These are phyloP conservation scores for Boletus sensibilis DNA, from an alignment of 768 basidiomycete genomes.

Conservation along the genomic window DNA sequence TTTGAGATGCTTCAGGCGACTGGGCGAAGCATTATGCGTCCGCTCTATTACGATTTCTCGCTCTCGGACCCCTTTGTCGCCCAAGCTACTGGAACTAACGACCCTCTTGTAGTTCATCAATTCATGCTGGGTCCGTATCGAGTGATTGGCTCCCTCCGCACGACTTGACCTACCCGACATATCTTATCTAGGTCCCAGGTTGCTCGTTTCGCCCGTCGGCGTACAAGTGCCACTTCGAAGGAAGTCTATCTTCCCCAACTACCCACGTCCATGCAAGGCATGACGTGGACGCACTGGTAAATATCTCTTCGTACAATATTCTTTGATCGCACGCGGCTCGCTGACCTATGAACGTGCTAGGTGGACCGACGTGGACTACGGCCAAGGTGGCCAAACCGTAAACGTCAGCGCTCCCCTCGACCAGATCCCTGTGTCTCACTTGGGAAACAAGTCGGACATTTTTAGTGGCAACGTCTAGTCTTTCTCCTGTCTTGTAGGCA, in stretches of 20 bases:
- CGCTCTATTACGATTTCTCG: constrained; percentile 36
- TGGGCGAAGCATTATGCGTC: constrained; percentile 34
- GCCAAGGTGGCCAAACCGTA: constrained; percentile 1
- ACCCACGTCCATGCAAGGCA: constrained; percentile 10
- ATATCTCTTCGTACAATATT: background rate
- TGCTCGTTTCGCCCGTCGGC: constrained; percentile 37
- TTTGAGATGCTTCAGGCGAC: constrained; percentile 31
- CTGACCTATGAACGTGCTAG: constrained; percentile 11
- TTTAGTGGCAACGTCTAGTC: constrained; percentile 23
- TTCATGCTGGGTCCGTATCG: constrained; percentile 33
- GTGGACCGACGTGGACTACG: constrained; percentile 36
- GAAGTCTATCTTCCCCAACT: background rate
- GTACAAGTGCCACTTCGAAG: constrained; percentile 25
- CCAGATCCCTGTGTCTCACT: constrained; percentile 37
- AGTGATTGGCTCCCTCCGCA: background rate
- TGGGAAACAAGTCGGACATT: constrained; percentile 33
- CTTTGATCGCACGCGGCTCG: too few relatives aligned
- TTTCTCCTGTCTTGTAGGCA: background rate
- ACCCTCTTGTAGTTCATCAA: constrained; percentile 31
- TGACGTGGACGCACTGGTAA: constrained; percentile 35
- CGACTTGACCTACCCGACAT: background rate
- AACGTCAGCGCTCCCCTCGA: constrained; percentile 17
- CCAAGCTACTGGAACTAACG: constrained; percentile 27
- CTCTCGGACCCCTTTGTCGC: constrained; percentile 25
- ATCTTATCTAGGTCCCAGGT: constrained; percentile 26